Percentiles rank a stretch among this genome's conserved stretches.
phyloP scores from a whole-genome alignment of 1,284 basidiomycete species.

The Pseudozyma flocculosa region DNA sequence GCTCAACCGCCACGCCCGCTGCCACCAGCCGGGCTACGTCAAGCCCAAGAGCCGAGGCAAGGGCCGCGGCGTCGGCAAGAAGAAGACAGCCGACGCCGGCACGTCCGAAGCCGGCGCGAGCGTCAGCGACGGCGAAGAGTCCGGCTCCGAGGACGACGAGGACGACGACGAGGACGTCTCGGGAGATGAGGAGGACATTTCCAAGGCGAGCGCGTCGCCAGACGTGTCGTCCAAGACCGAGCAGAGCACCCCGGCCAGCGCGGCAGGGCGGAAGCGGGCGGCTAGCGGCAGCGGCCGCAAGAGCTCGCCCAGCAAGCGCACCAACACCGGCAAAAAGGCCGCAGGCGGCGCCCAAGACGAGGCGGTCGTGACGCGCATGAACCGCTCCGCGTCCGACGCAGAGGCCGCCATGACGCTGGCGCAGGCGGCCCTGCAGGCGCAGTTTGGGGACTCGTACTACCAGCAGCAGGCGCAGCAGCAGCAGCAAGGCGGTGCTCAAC shows the following conservation, averaged over 20 bases:
- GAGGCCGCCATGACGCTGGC: conserved; percentile 48
- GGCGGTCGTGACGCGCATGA: conserved; percentile 21
- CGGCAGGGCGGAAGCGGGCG: neutral
- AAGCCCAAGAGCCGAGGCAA: conserved; percentile 42
- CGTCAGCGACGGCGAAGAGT: conserved; percentile 31
- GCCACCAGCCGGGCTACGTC: conserved; percentile 48
- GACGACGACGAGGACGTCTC: conserved; percentile 32
- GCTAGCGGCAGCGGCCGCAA: conserved; percentile 18
- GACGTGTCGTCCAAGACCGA: neutral
- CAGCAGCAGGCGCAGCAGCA: conserved; percentile 18
- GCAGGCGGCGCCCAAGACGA: conserved; percentile 8
- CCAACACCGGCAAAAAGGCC: conserved; percentile 24
- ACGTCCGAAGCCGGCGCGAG: neutral
- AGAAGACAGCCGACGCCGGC: conserved; percentile 18
- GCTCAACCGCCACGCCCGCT: conserved; percentile 54
- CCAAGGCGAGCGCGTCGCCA: conserved; percentile 7
- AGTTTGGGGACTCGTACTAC: conserved; percentile 31
- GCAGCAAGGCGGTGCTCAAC: too few relatives aligned
- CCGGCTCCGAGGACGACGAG: conserved; percentile 42
- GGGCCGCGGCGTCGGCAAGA: conserved; percentile 34
- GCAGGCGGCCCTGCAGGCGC: conserved; percentile 40
- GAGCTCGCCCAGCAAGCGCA: conserved; percentile 28
- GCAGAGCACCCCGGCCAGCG: neutral
- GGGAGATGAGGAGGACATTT: conserved; percentile 15
- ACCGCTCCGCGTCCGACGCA: conserved; percentile 42